Evolutionary conservation across 1,139 yeast species (phyloP).

Genomic region (Yamadazyma sp.): DNA sequence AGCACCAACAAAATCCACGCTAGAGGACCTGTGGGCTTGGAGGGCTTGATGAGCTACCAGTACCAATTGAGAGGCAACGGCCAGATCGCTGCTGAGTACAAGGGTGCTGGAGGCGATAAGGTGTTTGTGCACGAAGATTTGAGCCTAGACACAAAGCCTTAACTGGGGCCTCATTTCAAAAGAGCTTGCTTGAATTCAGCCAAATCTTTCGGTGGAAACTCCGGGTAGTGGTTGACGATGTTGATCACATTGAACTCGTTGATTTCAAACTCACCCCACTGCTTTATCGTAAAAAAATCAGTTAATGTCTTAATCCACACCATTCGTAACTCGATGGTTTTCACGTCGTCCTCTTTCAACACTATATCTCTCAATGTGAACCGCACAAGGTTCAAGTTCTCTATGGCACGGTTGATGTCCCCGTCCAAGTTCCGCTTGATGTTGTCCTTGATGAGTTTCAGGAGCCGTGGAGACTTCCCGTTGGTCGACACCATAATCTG

Average conservation of each 20-base stretch:
- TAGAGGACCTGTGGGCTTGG: slow-evolving; percentile 97
- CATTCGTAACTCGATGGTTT: slow-evolving; percentile 64
- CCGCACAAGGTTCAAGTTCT: slow-evolving; percentile 61
- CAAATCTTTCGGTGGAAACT: slow-evolving; percentile 40
- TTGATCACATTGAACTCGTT: slow-evolving; percentile 22
- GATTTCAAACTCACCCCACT: slow-evolving; percentile 54
- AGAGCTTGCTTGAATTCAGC: slow-evolving; percentile 22
- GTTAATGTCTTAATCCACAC: slow-evolving; percentile 69
- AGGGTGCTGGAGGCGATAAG: slow-evolving; percentile 88
- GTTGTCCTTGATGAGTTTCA: slow-evolving; percentile 61
- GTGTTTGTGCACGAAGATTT: slow-evolving; percentile 75
- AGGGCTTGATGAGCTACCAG: slow-evolving; percentile 94
- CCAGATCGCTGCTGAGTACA: slow-evolving; percentile 85
- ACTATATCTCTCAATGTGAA: slow-evolving; percentile 46
- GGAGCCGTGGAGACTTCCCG: slow-evolving; percentile 79
- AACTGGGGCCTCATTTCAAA: not conserved
- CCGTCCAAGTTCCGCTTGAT: slow-evolving; percentile 49
- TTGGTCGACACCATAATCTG: slow-evolving; percentile 85
- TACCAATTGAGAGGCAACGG: slow-evolving; percentile 91
- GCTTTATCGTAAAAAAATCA: slow-evolving; percentile 55
- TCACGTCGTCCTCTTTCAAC: slow-evolving; percentile 48
- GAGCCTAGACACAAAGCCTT: slow-evolving; percentile 20
- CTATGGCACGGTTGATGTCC: slow-evolving; percentile 58
- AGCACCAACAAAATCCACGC: slow-evolving; percentile 97
- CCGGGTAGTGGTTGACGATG: slow-evolving; percentile 38